Base-by-base conservation (phyloP, 306 rosid species). In the Cicer bijugum region DNA sequence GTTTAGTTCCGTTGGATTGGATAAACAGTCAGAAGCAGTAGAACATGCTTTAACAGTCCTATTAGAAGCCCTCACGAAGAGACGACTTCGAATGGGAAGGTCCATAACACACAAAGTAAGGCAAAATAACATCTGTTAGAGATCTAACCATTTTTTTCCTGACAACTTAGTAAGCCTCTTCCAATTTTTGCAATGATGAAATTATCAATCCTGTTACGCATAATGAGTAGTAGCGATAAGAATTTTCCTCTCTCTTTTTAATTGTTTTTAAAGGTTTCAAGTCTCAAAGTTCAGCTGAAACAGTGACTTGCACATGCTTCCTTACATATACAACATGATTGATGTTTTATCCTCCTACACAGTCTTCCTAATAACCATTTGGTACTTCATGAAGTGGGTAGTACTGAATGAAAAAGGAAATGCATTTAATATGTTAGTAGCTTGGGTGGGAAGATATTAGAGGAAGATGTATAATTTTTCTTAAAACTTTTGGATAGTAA, bases 51-150 rank as follows among this genome's bases (percentile, higher is more conserved):
- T 89, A 80, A 76, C 80, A 45, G 71, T 79, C 46, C 63, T 93
- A 58, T 83, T 93, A 75, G 94, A 89, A 63, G 91, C 97, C 70
- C 91, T 93, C 66, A 91, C 97, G 4, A 66, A 80, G 15, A 81
- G 97, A 33, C 93, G 96, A 3, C 84, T 91, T 80, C 88, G 98
- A 75, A 91, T 93, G 97, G 98, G 98, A 39, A 83, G 98, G 88
- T 93, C 97, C 69, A 89, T 93, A 59, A 89, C 86, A 28, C 91
- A 91, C 51, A 89, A 80, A 83, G 75, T 82, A 75, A 88, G 97
- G 84, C 98, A 86, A 51, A 67, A 76, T 53, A 75, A 78, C 78
- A 79, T 91, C 35, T 70, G 77, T 71, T 90, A 87, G 83, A 58
- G 20, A 69, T 39, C 59, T 46, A 73, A 67, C 81, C 69, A 76